Conservation (phyloP, 306 rosid species). For the Acacia melanoxylon region DNA sequence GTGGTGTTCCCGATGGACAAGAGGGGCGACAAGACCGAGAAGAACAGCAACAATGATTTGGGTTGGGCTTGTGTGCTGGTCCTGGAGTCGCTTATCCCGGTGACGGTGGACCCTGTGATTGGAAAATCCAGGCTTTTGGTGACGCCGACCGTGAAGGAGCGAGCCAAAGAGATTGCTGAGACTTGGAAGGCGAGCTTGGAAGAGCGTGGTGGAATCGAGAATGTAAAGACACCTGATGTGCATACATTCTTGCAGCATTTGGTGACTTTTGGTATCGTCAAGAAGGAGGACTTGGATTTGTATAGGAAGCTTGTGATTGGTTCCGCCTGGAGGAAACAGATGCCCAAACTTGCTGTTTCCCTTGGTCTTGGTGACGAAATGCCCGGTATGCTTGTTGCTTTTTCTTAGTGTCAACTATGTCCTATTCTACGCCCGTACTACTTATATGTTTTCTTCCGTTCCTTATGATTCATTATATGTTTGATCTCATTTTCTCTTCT, state of each 20-base stretch:
- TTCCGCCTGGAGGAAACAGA: slow-evolving; percentile 98
- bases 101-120: slow-evolving; percentile 77
- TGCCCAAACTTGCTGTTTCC: slow-evolving; percentile 95
- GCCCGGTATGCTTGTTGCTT: slow-evolving; percentile 64
- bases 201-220: slow-evolving; percentile 91
- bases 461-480: not conserved
- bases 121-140: slow-evolving; percentile 86
- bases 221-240: slow-evolving; percentile 91
- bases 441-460: not conserved
- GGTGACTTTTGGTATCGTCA: slow-evolving; percentile 92
- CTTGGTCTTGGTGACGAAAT: slow-evolving; percentile 87
- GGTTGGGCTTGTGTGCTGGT: slow-evolving; percentile 97
- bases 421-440: not conserved
- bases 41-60: slow-evolving; percentile 58
- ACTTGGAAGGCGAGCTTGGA: slow-evolving; percentile 87
- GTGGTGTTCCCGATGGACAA: slow-evolving; percentile 91
- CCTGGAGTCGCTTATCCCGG: slow-evolving; percentile 81
- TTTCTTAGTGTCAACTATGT: not conserved
- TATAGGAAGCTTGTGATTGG: slow-evolving; percentile 89
- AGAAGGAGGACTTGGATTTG: slow-evolving; percentile 63
- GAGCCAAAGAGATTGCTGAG: slow-evolving; percentile 78
- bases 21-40: slow-evolving; percentile 60
- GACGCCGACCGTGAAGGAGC: slow-evolving; percentile 69
- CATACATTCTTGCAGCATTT: slow-evolving; percentile 95
- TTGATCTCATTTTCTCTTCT: not conserved